Evolutionary conservation across 768 basidiomycete genomes (phyloP).

Genomic region (Russula vinacea): DNA sequence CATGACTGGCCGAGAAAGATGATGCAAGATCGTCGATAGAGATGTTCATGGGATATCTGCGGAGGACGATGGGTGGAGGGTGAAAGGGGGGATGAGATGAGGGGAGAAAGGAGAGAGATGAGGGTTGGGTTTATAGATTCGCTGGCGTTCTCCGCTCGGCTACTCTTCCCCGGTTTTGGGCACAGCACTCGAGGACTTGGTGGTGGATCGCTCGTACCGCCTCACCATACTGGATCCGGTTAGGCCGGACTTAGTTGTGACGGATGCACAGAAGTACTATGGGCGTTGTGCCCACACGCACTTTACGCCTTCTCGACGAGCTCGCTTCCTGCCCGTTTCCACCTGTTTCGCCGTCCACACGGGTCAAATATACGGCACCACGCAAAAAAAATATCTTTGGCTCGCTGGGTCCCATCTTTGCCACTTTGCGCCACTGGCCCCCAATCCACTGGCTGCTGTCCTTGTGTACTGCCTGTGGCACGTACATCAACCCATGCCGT

Average conservation of each 20-base stretch:
- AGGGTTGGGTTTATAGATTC: slow-evolving; percentile 13
- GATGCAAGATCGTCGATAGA: slow-evolving; percentile 53
- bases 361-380: slow-evolving; percentile 2
- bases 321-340: slow-evolving; percentile 14
- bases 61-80: not conserved
- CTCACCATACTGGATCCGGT: not conserved
- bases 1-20: slow-evolving; percentile 46
- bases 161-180: not conserved
- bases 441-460: not conserved
- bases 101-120: not conserved
- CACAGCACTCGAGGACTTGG: not conserved
- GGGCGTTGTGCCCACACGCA: not conserved
- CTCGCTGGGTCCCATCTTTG: not conserved
- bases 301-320: not conserved
- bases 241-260: not conserved
- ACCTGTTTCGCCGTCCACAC: not conserved
- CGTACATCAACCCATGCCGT: not conserved
- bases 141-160: not conserved
- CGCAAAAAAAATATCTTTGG: not conserved
- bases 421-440: slow-evolving; percentile 1
- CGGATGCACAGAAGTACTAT: not conserved
- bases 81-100: slow-evolving; percentile 10
- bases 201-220: not conserved
- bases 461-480: not conserved
- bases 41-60: slow-evolving; percentile 40